These are phyloP conservation scores for Trichomonascus vanleenenianus DNA, from an alignment of 805 yeast genomes.

Conservation along the genomic window DNA sequence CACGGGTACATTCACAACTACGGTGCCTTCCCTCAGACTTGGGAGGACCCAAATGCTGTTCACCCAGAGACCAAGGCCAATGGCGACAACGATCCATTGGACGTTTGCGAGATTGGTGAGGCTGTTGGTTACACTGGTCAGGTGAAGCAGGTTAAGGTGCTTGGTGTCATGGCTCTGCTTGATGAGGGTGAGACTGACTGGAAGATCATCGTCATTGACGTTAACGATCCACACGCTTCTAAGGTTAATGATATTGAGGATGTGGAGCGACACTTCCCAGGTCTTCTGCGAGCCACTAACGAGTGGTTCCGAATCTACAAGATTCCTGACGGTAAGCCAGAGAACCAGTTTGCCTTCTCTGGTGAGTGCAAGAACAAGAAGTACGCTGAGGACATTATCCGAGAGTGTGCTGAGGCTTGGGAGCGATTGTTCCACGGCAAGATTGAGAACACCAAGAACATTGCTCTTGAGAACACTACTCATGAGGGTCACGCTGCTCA, in stretches of 20 bases:
- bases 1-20: constrained; percentile 98
- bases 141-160: constrained; percentile 83
- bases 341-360: constrained; percentile 91
- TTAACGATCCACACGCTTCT: constrained; percentile 81
- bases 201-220: constrained; percentile 87
- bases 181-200: constrained; percentile 98
- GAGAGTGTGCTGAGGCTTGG: constrained; percentile 85
- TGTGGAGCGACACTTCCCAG: constrained; percentile 84
- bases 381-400: constrained; percentile 77
- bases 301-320: constrained; percentile 99
- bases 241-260: constrained; percentile 87
- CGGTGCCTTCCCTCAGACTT: constrained; percentile 99
- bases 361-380: constrained; percentile 85
- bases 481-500: constrained; percentile 33
- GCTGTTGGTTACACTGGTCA: constrained; percentile 55
- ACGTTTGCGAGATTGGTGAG: constrained; percentile 85
- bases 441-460: constrained; percentile 48
- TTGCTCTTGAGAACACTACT: constrained; percentile 70
- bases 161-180: constrained; percentile 91
- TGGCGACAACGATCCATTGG: constrained; percentile 96
- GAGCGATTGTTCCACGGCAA: constrained; percentile 61
- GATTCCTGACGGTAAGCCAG: constrained; percentile 96
- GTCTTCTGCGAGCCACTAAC: constrained; percentile 84
- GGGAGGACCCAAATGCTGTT: constrained; percentile 81
- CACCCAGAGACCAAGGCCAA: constrained; percentile 43